Percentiles rank a stretch among this genome's conserved stretches.
Conservation (phyloP, 345 rosid genomes). For the Xanthoceras sorbifolium region DNA sequence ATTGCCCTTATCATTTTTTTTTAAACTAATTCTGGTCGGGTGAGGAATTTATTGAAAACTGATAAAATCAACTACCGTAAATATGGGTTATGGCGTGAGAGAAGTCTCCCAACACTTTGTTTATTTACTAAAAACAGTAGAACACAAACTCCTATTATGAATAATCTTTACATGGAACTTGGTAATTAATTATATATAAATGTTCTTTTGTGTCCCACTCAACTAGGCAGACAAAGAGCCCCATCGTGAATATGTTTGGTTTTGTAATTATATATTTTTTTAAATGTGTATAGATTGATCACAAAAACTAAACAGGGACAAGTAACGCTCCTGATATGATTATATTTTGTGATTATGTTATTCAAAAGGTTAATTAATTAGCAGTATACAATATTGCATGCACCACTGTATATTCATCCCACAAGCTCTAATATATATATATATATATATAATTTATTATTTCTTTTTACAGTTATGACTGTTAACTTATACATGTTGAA, state of each 20-base stretch:
- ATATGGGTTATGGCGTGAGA: too few species aligned
- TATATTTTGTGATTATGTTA: background rate
- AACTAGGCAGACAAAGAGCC: background rate
- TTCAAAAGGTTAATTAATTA: slow-evolving; percentile 7
- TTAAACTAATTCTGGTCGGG: too few species aligned
- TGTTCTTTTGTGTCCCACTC: background rate
- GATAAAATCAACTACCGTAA: too few species aligned
- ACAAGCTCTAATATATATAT: background rate
- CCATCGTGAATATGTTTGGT: background rate
- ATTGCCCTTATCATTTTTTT: too few species aligned
- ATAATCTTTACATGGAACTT: background rate
- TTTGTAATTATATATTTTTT: background rate
- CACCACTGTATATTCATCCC: background rate
- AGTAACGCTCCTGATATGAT: background rate
- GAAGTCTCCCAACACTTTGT: too few species aligned
- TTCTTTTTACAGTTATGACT: too few species aligned
- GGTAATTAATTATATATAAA: background rate
- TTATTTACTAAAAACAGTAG: too few species aligned
- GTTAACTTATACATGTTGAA: too few species aligned
- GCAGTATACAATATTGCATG: background rate
- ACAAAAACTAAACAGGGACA: background rate
- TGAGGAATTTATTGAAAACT: too few species aligned
- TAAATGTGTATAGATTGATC: too few species aligned
- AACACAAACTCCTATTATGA: too few species aligned
- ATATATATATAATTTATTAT: too few species aligned